Evolutionary conservation across 2,329 filamentous ascomycete species (phyloP), one percentile per base, ranked within the genome.

Genomic region (Monosporascus sp.): DNA sequence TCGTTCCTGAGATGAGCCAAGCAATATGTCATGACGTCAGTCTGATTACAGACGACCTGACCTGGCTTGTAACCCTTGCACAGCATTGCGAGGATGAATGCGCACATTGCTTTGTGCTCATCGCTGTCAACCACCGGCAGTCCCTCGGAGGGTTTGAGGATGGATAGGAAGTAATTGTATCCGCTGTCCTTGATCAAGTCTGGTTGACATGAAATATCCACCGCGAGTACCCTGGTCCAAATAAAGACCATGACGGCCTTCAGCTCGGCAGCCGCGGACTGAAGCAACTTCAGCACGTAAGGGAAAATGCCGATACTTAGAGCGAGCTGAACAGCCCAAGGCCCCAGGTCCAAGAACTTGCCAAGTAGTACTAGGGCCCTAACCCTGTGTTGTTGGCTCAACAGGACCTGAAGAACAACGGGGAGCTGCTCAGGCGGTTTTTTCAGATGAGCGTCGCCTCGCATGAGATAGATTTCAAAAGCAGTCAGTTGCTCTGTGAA

Each of bases 171-270:
- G 73, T 99, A 99, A 64, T 91, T 90, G 66, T 96, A 97, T 7
- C 94, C 94, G 64, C 92, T 96, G 67, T 99, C 94, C 72, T 97
- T 97, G 62, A 97, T 84, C 14, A 99, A 77, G 69, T 99, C 94
- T 57, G 87, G 86, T 70, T 99, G 94, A 66, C 94, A 97, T 1
- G 90, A 90, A 55, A 94, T 86, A 66, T 99, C 94, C 6, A 99
- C 94, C 7, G 94, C 94, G 59, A 99, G 83, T 44, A 99, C 91
- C 48, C 94, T 84, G 6, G 94, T 92, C 94, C 94, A 99, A 58
- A 99, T 99, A 71, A 97, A 99, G 5, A 99, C 92, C 94, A 99
- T 97, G 56, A 97, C 92, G 0, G 94, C 93, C 67, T 97, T 97
- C 57, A 99, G 75, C 70, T 99, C 94, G 47, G 91, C 83, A 0